Base-by-base conservation (phyloP, 1,284 basidiomycete species). In the Moniliophthora roreri region DNA sequence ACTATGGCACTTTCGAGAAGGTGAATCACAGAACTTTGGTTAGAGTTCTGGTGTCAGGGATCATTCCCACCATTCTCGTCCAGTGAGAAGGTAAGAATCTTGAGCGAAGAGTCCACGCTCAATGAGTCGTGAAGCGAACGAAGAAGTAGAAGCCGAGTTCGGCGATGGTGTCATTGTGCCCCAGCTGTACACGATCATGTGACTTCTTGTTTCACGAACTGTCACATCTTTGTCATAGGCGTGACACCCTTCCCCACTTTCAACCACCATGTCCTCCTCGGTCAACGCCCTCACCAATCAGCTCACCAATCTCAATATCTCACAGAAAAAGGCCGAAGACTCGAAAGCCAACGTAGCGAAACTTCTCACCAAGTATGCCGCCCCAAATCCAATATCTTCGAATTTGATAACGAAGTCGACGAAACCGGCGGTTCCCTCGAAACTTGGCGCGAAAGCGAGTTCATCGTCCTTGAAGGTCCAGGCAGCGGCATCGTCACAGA, bases 341-440 rank as follows among this genome's bases (percentile, higher is more conserved):
- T 77, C 76, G 56, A 78, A 83, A 61, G 65, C 69, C 1, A 82
- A 78, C 55, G 78, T 87, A 28, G 71, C 81, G n/a, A 87, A 85
- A 63, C 74, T 89, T 5, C 74, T 87, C 50, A 80, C 81, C 1
- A 88, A 88, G 66, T 86, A 78, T 57, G 82, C 82, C 7, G 76
- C 85, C 5, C 82, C 85, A 0, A 77, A 81, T 59, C 39, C 56
- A 49, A 37, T 53, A 34, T 24, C 58, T 54, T 5, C 59, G 23
- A 26, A 62, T 4, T 20, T 21, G 13, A 54, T 44, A 52, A 48
- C 51, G 39, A n/a, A n/a, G n/a, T n/a, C n/a, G n/a, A n/a, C n/a
- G n/a, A 56, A 53, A 60, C 48, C 53, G 13, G 21, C 51, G 16
- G 52, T 60, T 38, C 52, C 57, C 7, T 57, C 37, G 58, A 62